These are phyloP conservation scores for Xylariales sp. DNA, from an alignment of 2,329 filamentous ascomycete genomes.

Conservation along the genomic window DNA sequence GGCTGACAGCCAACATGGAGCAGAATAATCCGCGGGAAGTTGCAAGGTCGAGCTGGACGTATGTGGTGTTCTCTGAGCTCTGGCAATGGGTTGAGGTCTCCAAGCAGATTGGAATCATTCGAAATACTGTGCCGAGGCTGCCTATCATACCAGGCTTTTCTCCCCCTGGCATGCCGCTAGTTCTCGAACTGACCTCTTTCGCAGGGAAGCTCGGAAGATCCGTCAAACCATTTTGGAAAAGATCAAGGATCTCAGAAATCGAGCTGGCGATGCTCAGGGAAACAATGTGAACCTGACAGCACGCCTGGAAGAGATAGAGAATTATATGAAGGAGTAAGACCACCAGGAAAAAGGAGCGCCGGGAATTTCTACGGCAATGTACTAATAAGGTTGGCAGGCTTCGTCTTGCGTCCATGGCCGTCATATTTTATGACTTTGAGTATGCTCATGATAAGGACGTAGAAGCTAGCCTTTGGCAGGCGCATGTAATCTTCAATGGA, in stretches of 20 bases:
- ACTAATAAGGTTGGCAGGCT: slow-evolving; percentile 43
- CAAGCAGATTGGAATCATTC: too few relatives aligned
- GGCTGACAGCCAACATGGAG: slow-evolving; percentile 7
- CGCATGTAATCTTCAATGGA: slow-evolving; percentile 72
- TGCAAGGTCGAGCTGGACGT: slow-evolving; percentile 21
- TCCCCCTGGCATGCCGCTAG: too few relatives aligned
- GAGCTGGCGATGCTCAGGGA: slow-evolving; percentile 14
- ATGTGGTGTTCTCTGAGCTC: too few relatives aligned
- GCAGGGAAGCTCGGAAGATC: slow-evolving; percentile 16
- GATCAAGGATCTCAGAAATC: slow-evolving; percentile 19
- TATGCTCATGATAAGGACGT: slow-evolving; percentile 59
- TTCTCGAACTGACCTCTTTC: slow-evolving; percentile 2
- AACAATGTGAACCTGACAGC: slow-evolving; percentile 18
- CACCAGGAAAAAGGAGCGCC: not conserved
- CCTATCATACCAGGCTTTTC: too few relatives aligned
- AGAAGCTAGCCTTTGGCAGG: slow-evolving; percentile 72
- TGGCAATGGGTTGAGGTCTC: too few relatives aligned
- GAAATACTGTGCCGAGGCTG: too few relatives aligned
- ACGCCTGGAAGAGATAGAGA: slow-evolving; percentile 25
- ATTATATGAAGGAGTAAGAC: slow-evolving; percentile 26
- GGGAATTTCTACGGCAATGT: not conserved
- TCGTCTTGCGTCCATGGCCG: slow-evolving; percentile 66
- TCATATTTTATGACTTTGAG: slow-evolving; percentile 68
- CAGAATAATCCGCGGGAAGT: slow-evolving; percentile 19
- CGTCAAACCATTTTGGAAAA: slow-evolving; percentile 19